A percentile compares a stretch with the other conserved stretches of the same genome.
phyloP scores from a whole-genome alignment of 176 grass and related monocot genomes.

The Dendrocalamus sinicus region DNA sequence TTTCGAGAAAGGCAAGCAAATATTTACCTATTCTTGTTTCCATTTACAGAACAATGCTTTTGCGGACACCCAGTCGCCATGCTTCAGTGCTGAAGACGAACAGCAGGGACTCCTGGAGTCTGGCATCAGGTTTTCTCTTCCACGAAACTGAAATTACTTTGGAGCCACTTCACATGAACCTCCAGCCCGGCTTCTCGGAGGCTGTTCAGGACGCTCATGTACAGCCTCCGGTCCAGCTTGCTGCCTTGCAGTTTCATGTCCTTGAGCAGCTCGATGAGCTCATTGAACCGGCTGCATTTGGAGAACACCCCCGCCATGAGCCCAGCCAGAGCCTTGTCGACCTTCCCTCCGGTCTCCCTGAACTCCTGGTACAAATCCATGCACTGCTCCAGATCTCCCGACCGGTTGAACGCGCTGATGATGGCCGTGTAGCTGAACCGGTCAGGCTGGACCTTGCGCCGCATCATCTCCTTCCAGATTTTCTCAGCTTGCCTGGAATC shows the following conservation, averaged over 20 bases:
- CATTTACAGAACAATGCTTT: slow-evolving; percentile 42
- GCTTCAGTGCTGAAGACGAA: slow-evolving; percentile 18
- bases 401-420: slow-evolving; percentile 75
- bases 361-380: slow-evolving; percentile 72
- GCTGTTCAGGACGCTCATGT: slow-evolving; percentile 63
- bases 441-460: slow-evolving; percentile 67
- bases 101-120: neutral
- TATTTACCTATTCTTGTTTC: slow-evolving; percentile 43
- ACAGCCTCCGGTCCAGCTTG: slow-evolving; percentile 68
- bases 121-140: slow-evolving; percentile 71
- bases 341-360: slow-evolving; percentile 62
- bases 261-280: slow-evolving; percentile 73
- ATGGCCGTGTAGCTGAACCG: slow-evolving; percentile 75
- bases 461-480: slow-evolving; percentile 85
- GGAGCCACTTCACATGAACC: slow-evolving; percentile 72
- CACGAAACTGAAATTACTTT: slow-evolving; percentile 66
- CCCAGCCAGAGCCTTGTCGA: slow-evolving; percentile 68
- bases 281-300: slow-evolving; percentile 65
- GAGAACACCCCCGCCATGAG: slow-evolving; percentile 85
- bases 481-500: slow-evolving; percentile 84
- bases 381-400: slow-evolving; percentile 65
- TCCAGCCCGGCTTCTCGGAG: slow-evolving; percentile 74
- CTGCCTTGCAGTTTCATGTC: slow-evolving; percentile 56
- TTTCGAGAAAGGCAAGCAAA: slow-evolving; percentile 43
- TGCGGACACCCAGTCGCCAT: neutral